A percentile compares a stretch with the other conserved stretches of the same genome.
These are phyloP conservation scores for Aspergillus costaricaensis DNA, from an alignment of 2,329 filamentous ascomycete species.

Conservation along the genomic window DNA sequence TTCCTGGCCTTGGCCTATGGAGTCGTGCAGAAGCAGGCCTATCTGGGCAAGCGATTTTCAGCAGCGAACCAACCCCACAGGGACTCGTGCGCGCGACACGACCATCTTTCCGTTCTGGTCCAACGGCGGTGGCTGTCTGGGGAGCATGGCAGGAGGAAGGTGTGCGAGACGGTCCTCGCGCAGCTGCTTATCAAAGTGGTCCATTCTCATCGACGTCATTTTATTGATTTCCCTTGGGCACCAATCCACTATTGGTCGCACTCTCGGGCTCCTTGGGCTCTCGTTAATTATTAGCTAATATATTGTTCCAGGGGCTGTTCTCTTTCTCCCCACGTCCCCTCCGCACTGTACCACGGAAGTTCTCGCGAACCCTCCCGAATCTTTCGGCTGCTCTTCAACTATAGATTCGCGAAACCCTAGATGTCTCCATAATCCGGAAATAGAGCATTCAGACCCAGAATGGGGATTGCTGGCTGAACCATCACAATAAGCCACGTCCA, in stretches of 20 bases:
- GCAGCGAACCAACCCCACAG: slow-evolving; percentile 10
- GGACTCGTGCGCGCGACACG: slow-evolving; percentile 19
- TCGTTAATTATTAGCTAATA: slow-evolving; percentile 4
- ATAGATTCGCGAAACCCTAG: background rate
- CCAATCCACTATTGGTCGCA: slow-evolving; percentile 1
- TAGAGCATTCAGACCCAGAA: background rate
- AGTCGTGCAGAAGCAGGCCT: slow-evolving; percentile 6
- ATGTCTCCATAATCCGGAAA: background rate
- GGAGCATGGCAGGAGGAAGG: slow-evolving; percentile 6
- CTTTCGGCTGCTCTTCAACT: background rate
- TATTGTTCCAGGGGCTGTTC: background rate
- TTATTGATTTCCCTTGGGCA: slow-evolving; percentile 19
- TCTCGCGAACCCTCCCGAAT: too few species aligned
- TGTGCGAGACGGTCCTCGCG: slow-evolving; percentile 10
- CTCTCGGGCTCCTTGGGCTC: background rate
- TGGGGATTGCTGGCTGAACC: background rate
- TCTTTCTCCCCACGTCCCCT: too few species aligned
- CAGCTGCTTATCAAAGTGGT: slow-evolving; percentile 9
- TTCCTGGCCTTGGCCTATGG: slow-evolving; percentile 13
- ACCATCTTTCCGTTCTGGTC: slow-evolving; percentile 10
- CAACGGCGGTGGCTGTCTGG: slow-evolving; percentile 12
- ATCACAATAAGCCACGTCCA: background rate
- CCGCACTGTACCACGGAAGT: too few species aligned
- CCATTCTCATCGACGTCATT: slow-evolving; percentile 22
- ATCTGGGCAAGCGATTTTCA: slow-evolving; percentile 10